These are phyloP conservation scores for Trichoderma lentiforme DNA, from an alignment of 2,329 filamentous ascomycete genomes.

Conservation along the genomic window DNA sequence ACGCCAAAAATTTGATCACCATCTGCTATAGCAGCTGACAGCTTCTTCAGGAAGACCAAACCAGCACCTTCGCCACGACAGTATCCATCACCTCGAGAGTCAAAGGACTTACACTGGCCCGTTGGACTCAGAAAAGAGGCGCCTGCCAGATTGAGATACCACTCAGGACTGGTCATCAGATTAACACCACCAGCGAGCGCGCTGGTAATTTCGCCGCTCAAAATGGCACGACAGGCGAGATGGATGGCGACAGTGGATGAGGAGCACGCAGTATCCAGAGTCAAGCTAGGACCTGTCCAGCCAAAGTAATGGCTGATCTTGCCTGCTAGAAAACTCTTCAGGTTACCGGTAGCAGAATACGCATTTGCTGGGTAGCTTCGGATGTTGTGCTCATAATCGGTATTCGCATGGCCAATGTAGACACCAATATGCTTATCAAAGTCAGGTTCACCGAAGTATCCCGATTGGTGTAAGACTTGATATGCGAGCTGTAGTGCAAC, in stretches of 20 bases:
- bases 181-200: conserved; percentile 41
- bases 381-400: conserved; percentile 43
- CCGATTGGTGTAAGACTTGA: conserved; percentile 35
- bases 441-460: conserved; percentile 21
- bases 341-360: conserved; percentile 37
- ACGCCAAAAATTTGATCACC: conserved; percentile 43
- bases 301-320: conserved; percentile 37
- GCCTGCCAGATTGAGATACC: conserved; percentile 26
- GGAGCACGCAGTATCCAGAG: conserved; percentile 40
- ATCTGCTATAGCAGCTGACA: conserved; percentile 45
- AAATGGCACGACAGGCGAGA: conserved; percentile 31
- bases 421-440: conserved; percentile 27
- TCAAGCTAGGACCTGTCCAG: conserved; percentile 36
- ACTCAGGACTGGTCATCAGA: conserved; percentile 32
- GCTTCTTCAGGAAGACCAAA: conserved; percentile 45
- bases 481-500: conserved; percentile 40
- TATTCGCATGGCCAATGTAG: conserved; percentile 34
- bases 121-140: conserved; percentile 29
- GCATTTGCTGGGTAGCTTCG: conserved; percentile 35
- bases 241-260: conserved; percentile 37
- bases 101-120: conserved; percentile 34
- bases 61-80: conserved; percentile 49
- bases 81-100: conserved; percentile 46
- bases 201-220: conserved; percentile 30
- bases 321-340: conserved; percentile 34